Conservation (phyloP, 768 basidiomycete species). For the Rhodosporidiobolus sp. region DNA sequence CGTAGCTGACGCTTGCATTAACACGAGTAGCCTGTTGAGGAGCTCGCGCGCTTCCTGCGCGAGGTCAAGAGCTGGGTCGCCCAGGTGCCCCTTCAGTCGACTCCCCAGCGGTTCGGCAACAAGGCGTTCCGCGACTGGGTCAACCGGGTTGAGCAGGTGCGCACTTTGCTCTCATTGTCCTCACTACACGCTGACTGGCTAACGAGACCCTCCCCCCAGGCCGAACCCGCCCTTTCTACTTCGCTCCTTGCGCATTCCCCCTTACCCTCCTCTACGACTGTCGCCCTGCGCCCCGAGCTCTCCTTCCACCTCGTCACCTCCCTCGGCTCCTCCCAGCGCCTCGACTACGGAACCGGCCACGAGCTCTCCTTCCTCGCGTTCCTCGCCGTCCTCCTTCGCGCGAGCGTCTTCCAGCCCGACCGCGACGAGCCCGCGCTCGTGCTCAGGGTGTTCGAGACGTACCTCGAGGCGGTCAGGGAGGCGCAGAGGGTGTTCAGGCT, state of each 20-base stretch:
- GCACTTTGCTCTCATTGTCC: conserved; percentile 46
- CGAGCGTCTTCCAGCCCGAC: conserved; percentile 59
- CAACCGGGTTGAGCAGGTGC: conserved; percentile 65
- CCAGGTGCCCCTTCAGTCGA: conserved; percentile 67
- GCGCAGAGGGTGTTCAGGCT: conserved; percentile 88
- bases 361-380: conserved; percentile 61
- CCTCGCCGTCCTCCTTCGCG: conserved; percentile 47
- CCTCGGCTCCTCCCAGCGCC: conserved; percentile 83
- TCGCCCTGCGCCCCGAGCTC: conserved; percentile 59
- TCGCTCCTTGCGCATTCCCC: conserved; percentile 55
- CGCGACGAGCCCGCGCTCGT: conserved; percentile 65
- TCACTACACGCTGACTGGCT: background rate
- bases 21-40: conserved; percentile 44
- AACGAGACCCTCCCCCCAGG: conserved; percentile 4
- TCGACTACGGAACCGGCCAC: conserved; percentile 98
- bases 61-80: conserved; percentile 71
- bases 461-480: conserved; percentile 73
- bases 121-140: conserved; percentile 86
- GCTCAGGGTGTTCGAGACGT: conserved; percentile 68
- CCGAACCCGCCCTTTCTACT: conserved; percentile 50
- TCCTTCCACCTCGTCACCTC: conserved; percentile 75
- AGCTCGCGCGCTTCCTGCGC: conserved; percentile 61
- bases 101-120: conserved; percentile 59
- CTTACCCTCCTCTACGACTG: conserved; percentile 40
- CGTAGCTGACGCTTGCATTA: background rate